phyloP scores from a whole-genome alignment of 768 basidiomycete genomes.

The Boletus fagicola region DNA sequence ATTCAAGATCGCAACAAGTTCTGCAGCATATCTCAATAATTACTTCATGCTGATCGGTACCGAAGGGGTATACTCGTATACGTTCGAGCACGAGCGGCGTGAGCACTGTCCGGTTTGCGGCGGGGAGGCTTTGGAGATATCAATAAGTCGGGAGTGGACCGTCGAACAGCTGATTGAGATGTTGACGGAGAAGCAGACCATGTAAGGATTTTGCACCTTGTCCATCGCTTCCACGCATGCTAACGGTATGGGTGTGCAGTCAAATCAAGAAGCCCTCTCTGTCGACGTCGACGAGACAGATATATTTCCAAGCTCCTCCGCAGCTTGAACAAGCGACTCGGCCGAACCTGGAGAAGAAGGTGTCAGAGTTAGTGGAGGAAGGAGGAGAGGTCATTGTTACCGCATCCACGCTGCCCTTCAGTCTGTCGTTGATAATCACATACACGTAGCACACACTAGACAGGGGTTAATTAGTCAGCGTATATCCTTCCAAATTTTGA shows the following conservation, averaged over 20 bases:
- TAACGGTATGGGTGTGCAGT: slow-evolving; percentile 42
- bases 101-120: slow-evolving; percentile 97
- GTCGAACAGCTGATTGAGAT: slow-evolving; percentile 87
- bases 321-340: slow-evolving; percentile 86
- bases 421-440: slow-evolving; percentile 61
- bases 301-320: slow-evolving; percentile 93
- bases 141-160: slow-evolving; percentile 68
- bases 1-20: slow-evolving; percentile 96
- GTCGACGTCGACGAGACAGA: slow-evolving; percentile 67
- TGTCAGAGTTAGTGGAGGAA: slow-evolving; percentile 73
- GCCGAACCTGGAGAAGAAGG: slow-evolving; percentile 85
- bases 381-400: slow-evolving; percentile 87
- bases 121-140: slow-evolving; percentile 77
- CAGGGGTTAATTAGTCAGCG: slow-evolving; percentile 30
- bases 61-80: slow-evolving; percentile 94
- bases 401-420: slow-evolving; percentile 86
- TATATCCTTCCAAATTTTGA: slow-evolving; percentile 7
- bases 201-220: slow-evolving; percentile 52
- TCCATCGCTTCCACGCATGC: neutral
- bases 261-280: slow-evolving; percentile 97
- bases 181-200: slow-evolving; percentile 82
- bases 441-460: slow-evolving; percentile 39
- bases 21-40: slow-evolving; percentile 92
- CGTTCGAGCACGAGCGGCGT: slow-evolving; percentile 92
- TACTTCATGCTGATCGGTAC: slow-evolving; percentile 99